Conservation (phyloP, 129 eudicot species). For the Calendula officinalis region DNA sequence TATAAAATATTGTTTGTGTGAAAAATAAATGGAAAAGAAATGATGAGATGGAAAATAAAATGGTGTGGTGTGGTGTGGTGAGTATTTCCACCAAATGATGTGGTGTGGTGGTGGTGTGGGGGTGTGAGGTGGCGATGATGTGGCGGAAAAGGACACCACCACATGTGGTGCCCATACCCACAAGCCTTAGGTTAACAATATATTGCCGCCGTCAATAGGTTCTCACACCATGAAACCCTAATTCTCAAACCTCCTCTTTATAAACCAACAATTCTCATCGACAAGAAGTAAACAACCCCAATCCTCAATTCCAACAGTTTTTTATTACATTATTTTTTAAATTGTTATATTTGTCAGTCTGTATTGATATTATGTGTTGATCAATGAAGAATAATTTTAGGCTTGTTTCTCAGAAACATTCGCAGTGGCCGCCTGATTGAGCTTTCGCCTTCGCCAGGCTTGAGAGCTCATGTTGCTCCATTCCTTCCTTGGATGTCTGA, state of each 20-base stretch:
- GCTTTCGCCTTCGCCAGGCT: constrained; percentile 51
- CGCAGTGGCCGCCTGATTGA: constrained; percentile 47
- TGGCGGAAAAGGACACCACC: too few species aligned
- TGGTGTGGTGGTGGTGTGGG: too few species aligned
- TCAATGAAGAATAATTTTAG: neutral
- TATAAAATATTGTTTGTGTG: too few species aligned
- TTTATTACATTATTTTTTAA: neutral
- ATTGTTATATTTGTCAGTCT: neutral
- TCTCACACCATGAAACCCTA: constrained; percentile 27
- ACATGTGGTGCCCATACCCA: too few species aligned
- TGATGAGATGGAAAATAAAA: too few species aligned
- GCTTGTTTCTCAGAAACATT: constrained; percentile 48
- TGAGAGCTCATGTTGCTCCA: too few species aligned
- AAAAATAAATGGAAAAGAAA: too few species aligned
- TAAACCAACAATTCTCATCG: neutral
- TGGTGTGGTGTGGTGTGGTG: too few species aligned
- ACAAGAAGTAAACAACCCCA: neutral
- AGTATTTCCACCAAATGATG: too few species aligned
- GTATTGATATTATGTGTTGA: constrained; percentile 14
- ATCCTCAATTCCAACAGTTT: neutral
- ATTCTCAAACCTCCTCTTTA: constrained; percentile 19
- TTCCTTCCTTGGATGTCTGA: too few species aligned
- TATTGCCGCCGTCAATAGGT: constrained; percentile 15
- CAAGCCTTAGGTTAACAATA: too few species aligned
- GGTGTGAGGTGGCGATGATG: too few species aligned